phyloP scores from a whole-genome alignment of 805 yeast genomes.

The Cephaloascus albidus region DNA sequence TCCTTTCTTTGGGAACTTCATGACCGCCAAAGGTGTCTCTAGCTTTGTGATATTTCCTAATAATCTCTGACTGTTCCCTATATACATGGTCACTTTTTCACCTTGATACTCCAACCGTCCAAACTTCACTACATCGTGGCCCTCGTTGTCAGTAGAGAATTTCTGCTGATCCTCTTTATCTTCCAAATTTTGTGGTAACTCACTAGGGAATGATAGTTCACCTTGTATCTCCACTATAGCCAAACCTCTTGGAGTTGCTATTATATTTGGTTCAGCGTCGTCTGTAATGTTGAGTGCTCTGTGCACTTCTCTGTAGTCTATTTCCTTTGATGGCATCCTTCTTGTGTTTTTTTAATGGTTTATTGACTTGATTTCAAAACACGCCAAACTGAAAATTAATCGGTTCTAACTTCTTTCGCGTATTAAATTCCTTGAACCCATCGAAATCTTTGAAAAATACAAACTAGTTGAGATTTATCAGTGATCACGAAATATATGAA shows the following conservation, averaged over 20 bases:
- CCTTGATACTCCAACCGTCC: slow-evolving; percentile 40
- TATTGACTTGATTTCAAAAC: too few species aligned
- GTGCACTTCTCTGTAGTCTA: slow-evolving; percentile 8
- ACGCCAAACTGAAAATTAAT: too few species aligned
- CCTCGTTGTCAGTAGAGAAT: slow-evolving; percentile 9
- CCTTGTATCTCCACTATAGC: slow-evolving; percentile 68
- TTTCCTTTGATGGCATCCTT: slow-evolving; percentile 14
- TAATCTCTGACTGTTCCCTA: slow-evolving; percentile 64
- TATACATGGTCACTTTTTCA: slow-evolving; percentile 43
- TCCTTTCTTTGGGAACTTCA: slow-evolving; percentile 30
- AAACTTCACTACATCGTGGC: slow-evolving; percentile 37
- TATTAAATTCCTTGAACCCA: too few species aligned
- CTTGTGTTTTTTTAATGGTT: too few species aligned
- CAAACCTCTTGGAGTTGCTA: slow-evolving; percentile 50
- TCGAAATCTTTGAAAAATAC: too few species aligned
- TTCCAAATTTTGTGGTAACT: slow-evolving; percentile 17
- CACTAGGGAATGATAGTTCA: slow-evolving; percentile 43
- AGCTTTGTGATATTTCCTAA: slow-evolving; percentile 51
- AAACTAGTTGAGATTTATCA: too few species aligned
- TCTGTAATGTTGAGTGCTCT: slow-evolving; percentile 3
- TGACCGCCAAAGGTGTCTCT: slow-evolving; percentile 56
- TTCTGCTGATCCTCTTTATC: slow-evolving; percentile 16
- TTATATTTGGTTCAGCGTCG: slow-evolving; percentile 7
- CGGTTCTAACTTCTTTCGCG: too few species aligned
- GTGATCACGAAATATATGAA: too few species aligned